Evolutionary conservation across 2,329 filamentous ascomycete species (phyloP).

Genomic region (Alternaria incomplexa): DNA sequence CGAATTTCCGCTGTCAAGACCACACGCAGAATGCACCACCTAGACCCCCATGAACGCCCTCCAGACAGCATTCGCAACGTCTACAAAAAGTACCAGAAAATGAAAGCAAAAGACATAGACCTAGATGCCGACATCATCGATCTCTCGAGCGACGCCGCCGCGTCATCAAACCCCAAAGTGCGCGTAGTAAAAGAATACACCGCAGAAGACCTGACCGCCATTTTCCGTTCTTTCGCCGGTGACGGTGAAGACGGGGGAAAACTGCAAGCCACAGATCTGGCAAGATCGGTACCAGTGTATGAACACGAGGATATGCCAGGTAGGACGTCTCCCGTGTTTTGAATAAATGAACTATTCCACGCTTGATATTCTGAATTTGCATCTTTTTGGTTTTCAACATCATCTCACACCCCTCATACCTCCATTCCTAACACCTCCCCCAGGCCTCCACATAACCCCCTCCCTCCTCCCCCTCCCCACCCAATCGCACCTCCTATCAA

Average conservation of each 20-base stretch:
- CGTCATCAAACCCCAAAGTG: slow-evolving; percentile 26
- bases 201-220: slow-evolving; percentile 22
- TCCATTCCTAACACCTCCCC: not conserved
- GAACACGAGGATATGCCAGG: slow-evolving; percentile 72
- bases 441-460: slow-evolving; percentile 81
- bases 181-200: slow-evolving; percentile 31
- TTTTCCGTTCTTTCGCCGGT: slow-evolving; percentile 33
- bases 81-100: slow-evolving; percentile 77
- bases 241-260: slow-evolving; percentile 12
- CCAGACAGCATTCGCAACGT: slow-evolving; percentile 70
- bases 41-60: slow-evolving; percentile 81
- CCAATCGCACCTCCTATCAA: slow-evolving; percentile 73
- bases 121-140: slow-evolving; percentile 55
- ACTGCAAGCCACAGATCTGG: not conserved
- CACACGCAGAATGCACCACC: slow-evolving; percentile 31
- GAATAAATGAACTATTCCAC: not conserved
- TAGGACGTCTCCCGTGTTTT: slow-evolving; percentile 45
- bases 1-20: not conserved
- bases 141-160: slow-evolving; percentile 38
- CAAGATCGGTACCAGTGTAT: slow-evolving; percentile 55
- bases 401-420: not conserved
- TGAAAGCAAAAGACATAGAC: slow-evolving; percentile 58
- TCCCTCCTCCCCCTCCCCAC: slow-evolving; percentile 71
- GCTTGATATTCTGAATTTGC: not conserved
- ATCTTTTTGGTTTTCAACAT: no score